Evolutionary conservation across 768 basidiomycete species (phyloP), one percentile per base, ranked within the genome.

Genomic region (Podaxis sp.): DNA sequence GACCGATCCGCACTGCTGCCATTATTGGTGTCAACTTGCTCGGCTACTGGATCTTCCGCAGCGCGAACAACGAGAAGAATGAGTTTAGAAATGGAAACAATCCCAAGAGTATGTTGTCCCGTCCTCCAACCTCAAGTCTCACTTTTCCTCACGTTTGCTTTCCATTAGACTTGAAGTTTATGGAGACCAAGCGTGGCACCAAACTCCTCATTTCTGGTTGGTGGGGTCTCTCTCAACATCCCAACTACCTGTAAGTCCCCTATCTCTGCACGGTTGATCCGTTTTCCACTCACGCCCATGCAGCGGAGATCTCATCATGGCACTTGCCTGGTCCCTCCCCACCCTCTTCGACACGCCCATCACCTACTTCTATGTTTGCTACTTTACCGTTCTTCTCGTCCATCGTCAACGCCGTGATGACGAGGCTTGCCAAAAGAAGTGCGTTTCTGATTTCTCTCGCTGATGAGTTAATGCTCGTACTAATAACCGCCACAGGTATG

Each of bases 201-300:
- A 97, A 94, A 73, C 82, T 99, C 38, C 83, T 99, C 28, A 96
- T 88, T 30, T 93, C 92, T 3, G 97, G 97, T 6, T 99, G 97
- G 97, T 99, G 97, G 97, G 96, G 96, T 8, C 75, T 83, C 55
- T 96, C 92, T 0, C 84, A 93, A 44, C 97, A 99, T 75, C 97
- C 97, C 1, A 95, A 96, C 69, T 96, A 96, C 74, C 71, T 93
- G 90, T 90, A 66, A 60, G 85, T 75, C 53, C 40, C 61, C 61
- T 24, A 17, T 46, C 40, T 44, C 24, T 17, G 2, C 38, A 40
- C n/a, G n/a, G 30, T 57, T 36, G 36, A 7, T 61, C 12, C 5
- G 4, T 6, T 19, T 53, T 39, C 26, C n/a, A 42, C 26, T 61
- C 53, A 52, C 26, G 42, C 54, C 30, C 49, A 26, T 12, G 54